Evolutionary conservation across 2,329 filamentous ascomycete species (phyloP), one percentile per base, ranked within the genome.

Genomic region (Hypomyces perniciosus): DNA sequence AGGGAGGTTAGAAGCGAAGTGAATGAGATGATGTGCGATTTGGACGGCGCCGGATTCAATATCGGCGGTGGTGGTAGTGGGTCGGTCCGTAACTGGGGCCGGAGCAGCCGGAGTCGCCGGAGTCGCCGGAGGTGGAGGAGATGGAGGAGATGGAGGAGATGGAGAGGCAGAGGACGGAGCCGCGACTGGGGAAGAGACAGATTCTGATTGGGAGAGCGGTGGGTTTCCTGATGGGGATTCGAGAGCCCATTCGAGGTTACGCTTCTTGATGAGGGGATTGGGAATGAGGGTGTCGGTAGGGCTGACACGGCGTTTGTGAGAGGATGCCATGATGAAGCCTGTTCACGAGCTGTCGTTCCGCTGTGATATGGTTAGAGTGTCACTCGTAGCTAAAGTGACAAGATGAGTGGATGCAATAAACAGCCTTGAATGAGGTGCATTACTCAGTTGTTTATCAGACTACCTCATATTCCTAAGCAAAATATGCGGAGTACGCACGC

Each of bases 211-310:
- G 40, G 55, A 44, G n/a, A 56, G 26, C 12, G 20, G 45, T 34
- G 12, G 28, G 13, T 6, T 13, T 29, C 30, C 20, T 12, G 50
- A 49, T 26, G 46, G 46, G 33, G 46, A 41, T 29, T 53, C 41
- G 8, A 74, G 56, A 5, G 62, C 68, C 74, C 73, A 77, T 57
- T 68, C 56, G 5, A 75, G 63, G 53, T 77, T 76, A 26, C 64
- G 63, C 54, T 69, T 73, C 60, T 77, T 77, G 54, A 75, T 68
- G 52, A 74, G 72, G 1, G 74, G 72, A 46, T 76, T 76, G 2
- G 67, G 54, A 7, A 75, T 69, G 46, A 76, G 57, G 26, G 59
- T 55, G 2, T 64, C 65, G 26, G 59, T 55, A 2, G 66, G 65
- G 48, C 65, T 67, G 28, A 52, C 50, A 20, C 57, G 59, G 20